Conservation (phyloP, 78 protist species). For the Capsaspora owczarzaki region DNA sequence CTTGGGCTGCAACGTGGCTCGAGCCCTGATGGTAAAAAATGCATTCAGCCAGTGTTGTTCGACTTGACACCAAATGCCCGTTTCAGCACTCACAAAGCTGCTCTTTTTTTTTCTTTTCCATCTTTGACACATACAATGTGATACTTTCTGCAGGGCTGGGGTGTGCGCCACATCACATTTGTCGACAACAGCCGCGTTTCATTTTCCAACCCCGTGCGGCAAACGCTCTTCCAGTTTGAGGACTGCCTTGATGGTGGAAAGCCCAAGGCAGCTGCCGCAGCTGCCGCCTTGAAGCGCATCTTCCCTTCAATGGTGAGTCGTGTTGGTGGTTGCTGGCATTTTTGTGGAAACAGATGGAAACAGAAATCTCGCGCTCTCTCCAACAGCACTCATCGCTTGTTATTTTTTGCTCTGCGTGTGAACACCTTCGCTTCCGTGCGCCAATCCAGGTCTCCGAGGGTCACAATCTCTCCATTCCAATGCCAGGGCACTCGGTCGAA, state of each 20-base stretch:
- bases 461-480: constrained; percentile 76
- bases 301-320: constrained; percentile 36
- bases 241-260: constrained; percentile 66
- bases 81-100: not conserved
- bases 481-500: constrained; percentile 91
- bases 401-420: too few relatives aligned
- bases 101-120: not conserved
- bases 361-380: too few relatives aligned
- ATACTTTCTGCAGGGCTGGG: constrained; percentile 63
- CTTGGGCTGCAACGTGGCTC: constrained; percentile 96
- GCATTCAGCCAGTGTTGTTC: not conserved
- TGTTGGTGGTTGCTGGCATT: too few relatives aligned
- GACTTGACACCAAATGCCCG: not conserved
- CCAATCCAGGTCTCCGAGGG: constrained; percentile 43
- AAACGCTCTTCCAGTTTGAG: constrained; percentile 67
- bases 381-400: too few relatives aligned
- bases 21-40: constrained; percentile 70
- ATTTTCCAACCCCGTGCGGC: constrained; percentile 92
- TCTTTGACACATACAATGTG: not conserved
- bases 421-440: too few relatives aligned
- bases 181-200: constrained; percentile 86
- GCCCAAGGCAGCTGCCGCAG: constrained; percentile 86
- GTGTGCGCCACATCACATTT: constrained; percentile 85
- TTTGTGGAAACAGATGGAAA: too few relatives aligned
- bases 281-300: constrained; percentile 46